Evolutionary conservation across 306 rosid genomes (phyloP).

Genomic region (Lithocarpus polystachyus): DNA sequence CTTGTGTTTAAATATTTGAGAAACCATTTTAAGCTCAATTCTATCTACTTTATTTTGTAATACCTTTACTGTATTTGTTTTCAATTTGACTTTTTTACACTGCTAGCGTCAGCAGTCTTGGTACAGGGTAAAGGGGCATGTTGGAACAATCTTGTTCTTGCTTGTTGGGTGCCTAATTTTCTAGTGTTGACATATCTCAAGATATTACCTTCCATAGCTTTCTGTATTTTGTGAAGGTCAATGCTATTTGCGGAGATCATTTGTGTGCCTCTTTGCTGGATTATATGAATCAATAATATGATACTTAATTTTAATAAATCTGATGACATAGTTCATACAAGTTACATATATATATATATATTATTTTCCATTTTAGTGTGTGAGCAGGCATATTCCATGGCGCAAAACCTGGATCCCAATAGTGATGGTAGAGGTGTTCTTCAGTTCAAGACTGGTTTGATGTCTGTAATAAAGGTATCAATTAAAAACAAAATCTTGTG

Average conservation of each 20-base stretch:
- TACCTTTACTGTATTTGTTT: neutral
- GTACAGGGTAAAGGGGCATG: neutral
- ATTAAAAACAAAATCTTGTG: neutral
- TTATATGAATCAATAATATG: neutral
- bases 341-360: neutral
- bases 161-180: neutral
- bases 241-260: constrained; percentile 3
- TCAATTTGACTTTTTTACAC: neutral
- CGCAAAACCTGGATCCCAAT: constrained; percentile 85
- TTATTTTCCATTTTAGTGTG: constrained; percentile 63
- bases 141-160: neutral
- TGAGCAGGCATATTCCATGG: constrained; percentile 95
- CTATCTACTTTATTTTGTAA: neutral
- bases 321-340: neutral
- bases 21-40: neutral
- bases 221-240: constrained; percentile 3
- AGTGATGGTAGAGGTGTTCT: constrained; percentile 92
- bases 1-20: neutral
- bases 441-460: constrained; percentile 93
- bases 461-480: constrained; percentile 89
- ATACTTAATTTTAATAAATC: neutral
- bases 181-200: constrained; percentile 11
- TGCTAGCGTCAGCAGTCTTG: neutral
- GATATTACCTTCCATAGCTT: constrained; percentile 10
- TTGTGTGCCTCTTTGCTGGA: neutral